Evolutionary conservation across 768 basidiomycete genomes (phyloP), one percentile per base, ranked within the genome.

Genomic region (Chlorophyllum brunneum): DNA sequence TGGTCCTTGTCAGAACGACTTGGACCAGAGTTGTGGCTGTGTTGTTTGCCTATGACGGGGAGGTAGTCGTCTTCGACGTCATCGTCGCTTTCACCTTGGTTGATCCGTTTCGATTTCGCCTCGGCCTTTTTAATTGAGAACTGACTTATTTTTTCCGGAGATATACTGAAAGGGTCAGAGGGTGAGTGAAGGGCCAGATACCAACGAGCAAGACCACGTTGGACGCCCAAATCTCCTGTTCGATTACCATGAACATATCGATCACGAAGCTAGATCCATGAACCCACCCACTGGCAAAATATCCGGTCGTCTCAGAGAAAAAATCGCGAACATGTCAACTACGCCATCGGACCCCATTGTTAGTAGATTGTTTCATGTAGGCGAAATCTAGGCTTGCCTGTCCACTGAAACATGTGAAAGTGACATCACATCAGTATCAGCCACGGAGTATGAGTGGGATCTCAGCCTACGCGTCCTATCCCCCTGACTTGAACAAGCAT

Each of bases 261-360:
- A 39, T 6, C 24, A 44, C 34, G 6, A 10, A 20, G 9, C 34
- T 23, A 47, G 37, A 43, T 23, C 20, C 43, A 27, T 31, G n/a
- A 31, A 48, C 65, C 31, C 54, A 69, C 71, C 67, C 56, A 74
- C 67, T 42, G 72, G 68, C 22, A 95, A 74, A 48, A 97, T 86
- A 63, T 95, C 82, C 1, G 88, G 88, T 16, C 92, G 82, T 0
- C 91, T 77, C 27, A 94, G 72, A 2, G 89, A 86, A 67, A 95
- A 95, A 38, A 97, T 90, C 11, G 88, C 79, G 62, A 95, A 95
- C 93, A 95, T 95, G 60, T 93, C 85, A n/a, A 92, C 90, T 78
- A 68, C 51, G 48, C 47, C 45, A 36, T 45, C 45, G 36, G 48
- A 51, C 38, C 40, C 58, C 20, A 40, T 18, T 26, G 18, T 49